These are phyloP conservation scores for Penicillium sp. DNA, from an alignment of 2,329 filamentous ascomycete species.

Conservation along the genomic window DNA sequence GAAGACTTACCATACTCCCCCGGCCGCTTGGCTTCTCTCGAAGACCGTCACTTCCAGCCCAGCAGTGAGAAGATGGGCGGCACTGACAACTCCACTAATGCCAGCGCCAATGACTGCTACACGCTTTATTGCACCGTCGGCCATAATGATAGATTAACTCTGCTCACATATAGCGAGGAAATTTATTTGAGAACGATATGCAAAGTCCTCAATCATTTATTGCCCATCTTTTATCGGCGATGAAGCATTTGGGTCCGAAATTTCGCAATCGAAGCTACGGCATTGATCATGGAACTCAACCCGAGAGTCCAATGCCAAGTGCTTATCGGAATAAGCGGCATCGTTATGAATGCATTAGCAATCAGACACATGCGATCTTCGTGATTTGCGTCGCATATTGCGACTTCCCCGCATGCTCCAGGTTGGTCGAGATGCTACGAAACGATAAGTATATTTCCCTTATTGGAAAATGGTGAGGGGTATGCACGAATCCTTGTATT, in stretches of 20 bases:
- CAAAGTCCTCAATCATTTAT: background rate
- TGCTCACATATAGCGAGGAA: background rate
- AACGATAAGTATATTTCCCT: background rate
- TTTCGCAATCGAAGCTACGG: constrained; percentile 10
- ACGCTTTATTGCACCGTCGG: constrained; percentile 12
- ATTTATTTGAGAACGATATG: background rate
- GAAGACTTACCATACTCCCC: constrained; percentile 50
- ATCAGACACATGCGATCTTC: constrained; percentile 4
- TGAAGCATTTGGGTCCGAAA: constrained; percentile 6
- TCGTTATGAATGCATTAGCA: constrained; percentile 5
- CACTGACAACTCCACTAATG: constrained; percentile 47
- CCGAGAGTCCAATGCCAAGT: background rate
- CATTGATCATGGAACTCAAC: background rate
- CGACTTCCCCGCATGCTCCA: constrained; percentile 7
- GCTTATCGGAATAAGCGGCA: constrained; percentile 7
- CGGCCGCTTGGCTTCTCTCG: constrained; percentile 49
- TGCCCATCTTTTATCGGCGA: background rate
- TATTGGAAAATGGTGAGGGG: constrained; percentile 10
- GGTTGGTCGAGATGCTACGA: background rate
- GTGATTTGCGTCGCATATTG: constrained; percentile 24
- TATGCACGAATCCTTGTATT: background rate
- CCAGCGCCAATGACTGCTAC: constrained; percentile 51
- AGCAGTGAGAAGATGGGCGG: constrained; percentile 43
- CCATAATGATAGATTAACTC: constrained; percentile 12
- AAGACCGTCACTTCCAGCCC: constrained; percentile 51